Evolutionary conservation across 345 rosid species (phyloP), one percentile per base, ranked within the genome.

Genomic region (Pistacia integerrima): DNA sequence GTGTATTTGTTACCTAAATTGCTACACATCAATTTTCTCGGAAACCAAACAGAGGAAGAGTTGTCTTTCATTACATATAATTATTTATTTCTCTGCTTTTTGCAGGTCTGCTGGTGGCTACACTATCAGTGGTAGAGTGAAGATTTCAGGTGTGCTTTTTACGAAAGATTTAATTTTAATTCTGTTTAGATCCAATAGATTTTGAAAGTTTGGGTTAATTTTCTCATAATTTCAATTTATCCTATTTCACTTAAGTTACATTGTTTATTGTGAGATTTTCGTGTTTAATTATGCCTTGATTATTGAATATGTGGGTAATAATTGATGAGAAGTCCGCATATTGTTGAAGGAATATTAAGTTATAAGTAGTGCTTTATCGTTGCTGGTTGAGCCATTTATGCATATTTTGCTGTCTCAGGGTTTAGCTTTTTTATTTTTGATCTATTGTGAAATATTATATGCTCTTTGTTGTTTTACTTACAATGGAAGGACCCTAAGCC

Each of bases 111-210:
- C 74, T 14, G 96, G 93, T 77, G 92, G 94, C 49, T 83, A 81
- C 86, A 74, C 87, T 13, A 90, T 96, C 66, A 92, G 84, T 25
- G 99, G 99, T 72, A 90, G 97, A 72, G 96, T 93, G 38, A 90
- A 83, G 88, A 73, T 93, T 64, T 88, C 85, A 9, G 89, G 99
- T 93, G 80, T 3, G 84, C 22, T 55, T 17, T 30, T 17, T 20
- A 17, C 9, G 51, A 5, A n/a, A 10, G 25, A 55, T n/a, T 73
- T 41, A 49, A 13, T 54, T 25, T 12, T 22, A 35, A 41, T 59
- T 54, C 11, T 73, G 52, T 63, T 33, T 36, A 25, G 28, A 36
- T 58, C 20, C 20, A 71, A 72, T 65, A 51, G 11, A 41, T 5
- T 41, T 41, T 41, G 46, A 41, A 41, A 41, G 46, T 41, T 41